phyloP scores from a whole-genome alignment of 2,329 filamentous ascomycete species.

The Fusarium sp. region DNA sequence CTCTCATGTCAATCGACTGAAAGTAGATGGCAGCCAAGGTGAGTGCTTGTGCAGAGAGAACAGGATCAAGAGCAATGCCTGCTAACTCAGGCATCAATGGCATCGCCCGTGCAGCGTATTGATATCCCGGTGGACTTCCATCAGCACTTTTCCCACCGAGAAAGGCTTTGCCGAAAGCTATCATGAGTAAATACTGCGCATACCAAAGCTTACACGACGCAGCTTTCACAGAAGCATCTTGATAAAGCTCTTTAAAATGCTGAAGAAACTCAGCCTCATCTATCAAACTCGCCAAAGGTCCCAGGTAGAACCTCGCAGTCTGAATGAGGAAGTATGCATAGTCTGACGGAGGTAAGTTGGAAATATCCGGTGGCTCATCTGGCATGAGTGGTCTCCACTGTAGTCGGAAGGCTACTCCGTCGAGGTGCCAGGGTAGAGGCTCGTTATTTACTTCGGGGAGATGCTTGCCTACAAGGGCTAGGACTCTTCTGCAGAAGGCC shows the following conservation, averaged over 20 bases:
- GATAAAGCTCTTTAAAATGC: constrained; percentile 36
- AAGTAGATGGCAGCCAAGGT: constrained; percentile 51
- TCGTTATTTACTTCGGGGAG: constrained; percentile 37
- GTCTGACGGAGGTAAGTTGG: constrained; percentile 33
- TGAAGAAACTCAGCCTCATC: constrained; percentile 32
- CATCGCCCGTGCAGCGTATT: constrained; percentile 53
- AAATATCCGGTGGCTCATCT: constrained; percentile 36
- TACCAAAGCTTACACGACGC: constrained; percentile 42
- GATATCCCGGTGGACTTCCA: constrained; percentile 48
- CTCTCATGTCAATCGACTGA: constrained; percentile 53
- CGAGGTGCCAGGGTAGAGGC: constrained; percentile 40
- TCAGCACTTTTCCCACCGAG: constrained; percentile 38
- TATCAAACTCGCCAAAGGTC: constrained; percentile 29
- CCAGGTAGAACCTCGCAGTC: constrained; percentile 39
- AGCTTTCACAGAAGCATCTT: constrained; percentile 34
- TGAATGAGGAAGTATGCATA: constrained; percentile 40
- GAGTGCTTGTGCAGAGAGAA: constrained; percentile 43
- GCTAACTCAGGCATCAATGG: constrained; percentile 50
- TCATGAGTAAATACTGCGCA: constrained; percentile 45
- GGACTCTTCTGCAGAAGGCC: constrained; percentile 40
- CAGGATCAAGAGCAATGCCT: constrained; percentile 31
- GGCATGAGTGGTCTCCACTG: constrained; percentile 32
- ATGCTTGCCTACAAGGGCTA: constrained; percentile 38
- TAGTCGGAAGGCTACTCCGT: constrained; percentile 39
- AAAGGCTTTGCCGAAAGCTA: constrained; percentile 48